Evolutionary conservation across 805 yeast species (phyloP), one percentile per base, ranked within the genome.

Genomic region (Metschnikowia orientalis): DNA sequence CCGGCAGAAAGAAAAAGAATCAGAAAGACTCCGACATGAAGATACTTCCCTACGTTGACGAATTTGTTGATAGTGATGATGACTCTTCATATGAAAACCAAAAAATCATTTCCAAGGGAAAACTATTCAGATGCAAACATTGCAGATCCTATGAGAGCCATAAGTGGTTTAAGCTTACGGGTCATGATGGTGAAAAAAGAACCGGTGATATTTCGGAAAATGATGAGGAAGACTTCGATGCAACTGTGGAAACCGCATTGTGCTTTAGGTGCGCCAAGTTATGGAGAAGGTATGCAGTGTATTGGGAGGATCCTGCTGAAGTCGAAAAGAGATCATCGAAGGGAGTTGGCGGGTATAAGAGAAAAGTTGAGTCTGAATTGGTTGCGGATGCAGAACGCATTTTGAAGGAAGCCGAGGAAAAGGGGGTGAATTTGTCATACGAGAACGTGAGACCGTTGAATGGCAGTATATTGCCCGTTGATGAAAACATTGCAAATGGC

Each of bases 231-330:
- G n/a, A n/a, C n/a, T 24, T 35, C 8, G 47, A 44, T 8, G 34
- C 40, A 4, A 41, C 60, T 5, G 48, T 61, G 1, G 59, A 77
- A 2, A 57, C 66, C 10, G 96, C 88, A 0, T 61, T 90, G 9
- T 90, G 98, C 55, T 59, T 71, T 18, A 67, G 97, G 34, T 90
- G 98, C 63, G 95, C 96, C 0, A 70, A 83, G 37, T 52, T 92
- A 18, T 90, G 97, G 97, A 71, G 95, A 54, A 63, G 94, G 23
- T 90, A 90, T 56, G 96, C 88, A 0, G 79, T 85, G 0, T 68
- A 66, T 7, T 92, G 97, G 97, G 86, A 80, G 44, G 77, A 76
- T 20, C 95, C 95, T 0, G 45, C 59, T 15, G 87, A 79, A 34
- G 77, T 85, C 0, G 57, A 77, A 26, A 74, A 68, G 51, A 75